Percentiles rank a stretch among this genome's conserved stretches.
These are phyloP conservation scores for Tetradesmus lagerheimii DNA, from an alignment of 139 green algal species.

Conservation along the genomic window DNA sequence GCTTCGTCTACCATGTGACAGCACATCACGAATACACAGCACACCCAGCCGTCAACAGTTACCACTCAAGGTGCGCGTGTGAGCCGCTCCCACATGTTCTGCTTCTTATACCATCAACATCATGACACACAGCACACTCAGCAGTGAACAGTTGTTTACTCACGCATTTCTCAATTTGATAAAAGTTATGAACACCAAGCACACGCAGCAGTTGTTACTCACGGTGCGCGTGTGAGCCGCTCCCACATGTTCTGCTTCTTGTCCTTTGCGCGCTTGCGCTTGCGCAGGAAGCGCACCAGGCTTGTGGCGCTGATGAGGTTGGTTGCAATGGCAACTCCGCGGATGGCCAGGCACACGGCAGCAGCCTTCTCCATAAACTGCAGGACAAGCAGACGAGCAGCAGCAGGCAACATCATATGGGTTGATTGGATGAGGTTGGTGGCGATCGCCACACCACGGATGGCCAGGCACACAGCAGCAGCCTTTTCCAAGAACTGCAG, in stretches of 20 bases:
- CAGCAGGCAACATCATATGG: no score
- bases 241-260: conserved; percentile 72
- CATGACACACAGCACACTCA: no score
- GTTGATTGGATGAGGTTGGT: conserved; percentile 49
- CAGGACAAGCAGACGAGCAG: neutral
- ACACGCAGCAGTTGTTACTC: conserved; percentile 42
- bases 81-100: conserved; percentile 68
- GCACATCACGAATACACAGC: no score
- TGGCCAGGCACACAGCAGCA: conserved; percentile 26
- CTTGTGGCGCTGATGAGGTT: conserved; percentile 46
- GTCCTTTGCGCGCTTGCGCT: conserved; percentile 50
- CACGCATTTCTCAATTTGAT: no score
- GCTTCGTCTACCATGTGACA: conserved; percentile 66
- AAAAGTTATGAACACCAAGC: no score
- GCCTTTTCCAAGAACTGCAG: conserved; percentile 34
- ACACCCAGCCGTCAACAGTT: no score
- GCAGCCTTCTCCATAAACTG: conserved; percentile 32
- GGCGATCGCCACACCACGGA: conserved; percentile 45
- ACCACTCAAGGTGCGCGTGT: conserved; percentile 49
- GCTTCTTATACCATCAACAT: conserved; percentile 66
- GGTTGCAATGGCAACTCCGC: conserved; percentile 44
- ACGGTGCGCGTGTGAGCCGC: conserved; percentile 57
- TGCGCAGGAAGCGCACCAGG: conserved; percentile 45
- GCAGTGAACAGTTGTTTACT: no score
- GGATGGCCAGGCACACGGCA: conserved; percentile 32